Evolutionary conservation across 148 eudicot species (phyloP).

Genomic region (Arctostaphylos glauca): DNA sequence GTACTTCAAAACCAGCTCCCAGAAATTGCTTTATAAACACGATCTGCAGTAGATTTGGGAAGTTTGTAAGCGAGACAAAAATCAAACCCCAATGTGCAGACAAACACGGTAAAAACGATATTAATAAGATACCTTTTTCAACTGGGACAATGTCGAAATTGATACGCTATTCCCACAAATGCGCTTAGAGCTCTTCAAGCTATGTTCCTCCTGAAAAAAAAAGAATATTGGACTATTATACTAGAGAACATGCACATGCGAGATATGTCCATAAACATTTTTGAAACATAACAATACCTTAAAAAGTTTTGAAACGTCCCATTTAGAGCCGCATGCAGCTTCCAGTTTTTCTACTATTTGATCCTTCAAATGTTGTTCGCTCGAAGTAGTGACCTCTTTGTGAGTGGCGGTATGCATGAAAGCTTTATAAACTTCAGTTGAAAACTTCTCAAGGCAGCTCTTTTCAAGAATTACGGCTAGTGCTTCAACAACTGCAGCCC

Average conservation of each 20-base stretch:
- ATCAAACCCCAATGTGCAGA: not conserved
- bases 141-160: not conserved
- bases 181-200: not conserved
- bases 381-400: not conserved
- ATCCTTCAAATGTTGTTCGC: not conserved
- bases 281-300: not conserved
- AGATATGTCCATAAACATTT: not conserved
- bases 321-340: not conserved
- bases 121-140: not conserved
- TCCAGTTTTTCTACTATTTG: not conserved
- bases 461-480: not conserved
- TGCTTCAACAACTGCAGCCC: not conserved
- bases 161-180: not conserved
- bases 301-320: not conserved
- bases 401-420: not conserved
- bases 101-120: not conserved
- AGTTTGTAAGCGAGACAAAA: not conserved
- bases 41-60: not conserved
- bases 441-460: constrained; percentile 1
- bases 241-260: not conserved
- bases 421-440: not conserved
- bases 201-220: not conserved
- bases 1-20: not conserved
- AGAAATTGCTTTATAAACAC: constrained; percentile 1
- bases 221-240: not conserved